Conservation (phyloP, 139 green algal genomes). For the Eudorina sp. region DNA sequence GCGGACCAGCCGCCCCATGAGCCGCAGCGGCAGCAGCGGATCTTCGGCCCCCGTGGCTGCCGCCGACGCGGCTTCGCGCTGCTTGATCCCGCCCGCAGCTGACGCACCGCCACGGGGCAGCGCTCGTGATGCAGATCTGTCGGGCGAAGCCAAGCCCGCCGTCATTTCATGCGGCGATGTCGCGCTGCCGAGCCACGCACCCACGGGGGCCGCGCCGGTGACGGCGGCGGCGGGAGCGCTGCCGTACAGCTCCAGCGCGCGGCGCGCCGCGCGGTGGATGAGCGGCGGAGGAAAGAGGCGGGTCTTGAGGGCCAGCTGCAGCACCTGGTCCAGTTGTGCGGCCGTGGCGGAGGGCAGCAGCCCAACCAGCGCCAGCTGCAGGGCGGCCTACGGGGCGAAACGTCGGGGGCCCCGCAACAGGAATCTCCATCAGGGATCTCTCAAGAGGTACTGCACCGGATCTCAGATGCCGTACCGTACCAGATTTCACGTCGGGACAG, state of each 20-base stretch:
- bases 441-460: too few species aligned
- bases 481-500: too few species aligned
- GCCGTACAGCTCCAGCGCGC: conserved; percentile 25
- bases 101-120: too few species aligned
- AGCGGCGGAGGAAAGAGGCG: conserved; percentile 15
- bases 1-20: not conserved
- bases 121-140: too few species aligned
- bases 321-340: not conserved
- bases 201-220: not conserved
- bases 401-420: too few species aligned
- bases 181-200: too few species aligned
- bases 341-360: not conserved
- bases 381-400: not conserved
- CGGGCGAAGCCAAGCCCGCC: too few species aligned
- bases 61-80: not conserved
- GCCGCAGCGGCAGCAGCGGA: not conserved
- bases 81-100: too few species aligned
- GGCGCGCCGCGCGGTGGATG: not conserved
- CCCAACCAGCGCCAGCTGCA: not conserved
- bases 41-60: not conserved
- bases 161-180: too few species aligned
- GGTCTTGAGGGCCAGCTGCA: not conserved
- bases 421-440: too few species aligned
- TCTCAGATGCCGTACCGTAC: too few species aligned
- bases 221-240: not conserved